Evolutionary conservation across 768 basidiomycete species (phyloP).

Genomic region (Lentinus tigrinus): DNA sequence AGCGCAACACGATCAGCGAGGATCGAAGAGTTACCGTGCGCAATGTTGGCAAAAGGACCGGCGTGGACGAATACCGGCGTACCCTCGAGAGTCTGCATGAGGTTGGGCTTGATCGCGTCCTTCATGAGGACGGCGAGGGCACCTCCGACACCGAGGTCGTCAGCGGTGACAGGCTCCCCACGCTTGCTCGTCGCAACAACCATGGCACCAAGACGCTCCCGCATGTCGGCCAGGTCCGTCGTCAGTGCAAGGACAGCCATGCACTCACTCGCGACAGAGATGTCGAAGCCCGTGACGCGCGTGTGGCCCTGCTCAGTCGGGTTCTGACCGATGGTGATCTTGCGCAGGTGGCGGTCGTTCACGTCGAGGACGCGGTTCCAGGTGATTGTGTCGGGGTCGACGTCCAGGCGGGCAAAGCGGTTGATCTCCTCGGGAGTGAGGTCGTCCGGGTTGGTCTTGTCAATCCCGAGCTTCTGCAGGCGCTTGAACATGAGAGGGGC

Average conservation of each 20-base stretch:
- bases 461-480: constrained; percentile 90
- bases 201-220: constrained; percentile 90
- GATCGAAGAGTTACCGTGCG: constrained; percentile 97
- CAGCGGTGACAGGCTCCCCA: constrained; percentile 91
- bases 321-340: constrained; percentile 89
- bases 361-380: constrained; percentile 98
- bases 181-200: constrained; percentile 92
- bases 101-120: constrained; percentile 97
- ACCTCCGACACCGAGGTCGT: constrained; percentile 93
- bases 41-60: constrained; percentile 98
- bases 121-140: constrained; percentile 97
- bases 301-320: constrained; percentile 87
- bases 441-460: constrained; percentile 90
- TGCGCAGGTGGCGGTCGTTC: constrained; percentile 95
- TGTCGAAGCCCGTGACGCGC: constrained; percentile 92
- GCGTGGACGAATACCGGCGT: constrained; percentile 99
- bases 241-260: constrained; percentile 97
- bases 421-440: constrained; percentile 91
- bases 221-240: constrained; percentile 88
- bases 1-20: constrained; percentile 96
- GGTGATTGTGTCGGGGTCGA: constrained; percentile 88
- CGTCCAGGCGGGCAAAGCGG: constrained; percentile 87
- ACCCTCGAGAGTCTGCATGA: constrained; percentile 98
- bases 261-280: constrained; percentile 94
- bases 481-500: constrained; percentile 96